A percentile compares a stretch with the other conserved stretches of the same genome.
Conservation (phyloP, 495 filamentous ascomycete species). For the Aspergillus homomorphus region DNA sequence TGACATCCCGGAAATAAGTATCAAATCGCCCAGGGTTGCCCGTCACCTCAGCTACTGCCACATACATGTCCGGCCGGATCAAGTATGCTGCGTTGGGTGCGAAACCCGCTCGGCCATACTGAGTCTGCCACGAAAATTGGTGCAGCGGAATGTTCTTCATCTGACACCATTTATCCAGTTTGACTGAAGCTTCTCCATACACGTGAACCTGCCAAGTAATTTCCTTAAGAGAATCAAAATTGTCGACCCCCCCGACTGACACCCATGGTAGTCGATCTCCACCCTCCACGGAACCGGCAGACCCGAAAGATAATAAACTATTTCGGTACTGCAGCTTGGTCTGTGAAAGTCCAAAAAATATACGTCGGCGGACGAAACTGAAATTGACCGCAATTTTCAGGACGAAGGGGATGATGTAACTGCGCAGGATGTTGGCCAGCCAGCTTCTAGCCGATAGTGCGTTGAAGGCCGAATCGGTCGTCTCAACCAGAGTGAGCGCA, state of each 20-base stretch:
- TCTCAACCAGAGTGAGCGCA: constrained; percentile 27
- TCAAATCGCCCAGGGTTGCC: constrained; percentile 20
- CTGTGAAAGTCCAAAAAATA: constrained; percentile 32
- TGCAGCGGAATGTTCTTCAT: constrained; percentile 20
- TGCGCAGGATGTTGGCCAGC: constrained; percentile 26
- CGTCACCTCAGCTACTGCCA: constrained; percentile 28
- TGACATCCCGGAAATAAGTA: constrained; percentile 16
- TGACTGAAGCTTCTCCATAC: constrained; percentile 21
- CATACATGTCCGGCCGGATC: constrained; percentile 36
- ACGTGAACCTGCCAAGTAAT: constrained; percentile 39
- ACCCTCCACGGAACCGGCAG: constrained; percentile 23
- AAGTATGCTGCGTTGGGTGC: constrained; percentile 29
- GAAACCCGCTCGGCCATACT: constrained; percentile 24
- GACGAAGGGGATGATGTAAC: constrained; percentile 31
- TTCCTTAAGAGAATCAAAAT: constrained; percentile 28
- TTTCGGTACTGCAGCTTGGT: constrained; percentile 31
- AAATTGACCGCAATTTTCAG: constrained; percentile 24
- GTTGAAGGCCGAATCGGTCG: constrained; percentile 33
- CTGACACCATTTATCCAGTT: constrained; percentile 30
- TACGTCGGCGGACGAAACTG: constrained; percentile 10
- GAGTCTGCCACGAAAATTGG: constrained; percentile 26
- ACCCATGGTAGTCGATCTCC: constrained; percentile 39
- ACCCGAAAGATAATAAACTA: constrained; percentile 17
- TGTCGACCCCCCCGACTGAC: constrained; percentile 25
- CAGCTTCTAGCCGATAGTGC: constrained; percentile 21